Percentiles rank a stretch among this genome's conserved stretches.
phyloP scores from a whole-genome alignment of 805 yeast genomes.

The Kuraishia piskuri region DNA sequence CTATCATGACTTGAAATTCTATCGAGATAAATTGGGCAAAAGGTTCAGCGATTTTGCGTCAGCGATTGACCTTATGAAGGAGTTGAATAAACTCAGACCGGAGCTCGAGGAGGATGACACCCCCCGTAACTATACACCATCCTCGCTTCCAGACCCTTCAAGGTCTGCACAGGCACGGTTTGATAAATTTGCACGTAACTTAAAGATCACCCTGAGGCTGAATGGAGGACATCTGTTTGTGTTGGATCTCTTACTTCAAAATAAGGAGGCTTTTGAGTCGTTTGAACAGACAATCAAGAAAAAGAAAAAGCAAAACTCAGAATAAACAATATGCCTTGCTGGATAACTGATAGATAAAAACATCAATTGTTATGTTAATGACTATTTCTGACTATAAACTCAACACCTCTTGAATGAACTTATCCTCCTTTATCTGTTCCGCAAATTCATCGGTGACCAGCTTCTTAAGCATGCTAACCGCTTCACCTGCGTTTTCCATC shows the following conservation, averaged over 20 bases:
- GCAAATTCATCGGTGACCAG: slow-evolving; percentile 21
- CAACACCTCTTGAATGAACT: slow-evolving; percentile 38
- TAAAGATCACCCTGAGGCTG: slow-evolving; percentile 32
- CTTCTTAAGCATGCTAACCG: slow-evolving; percentile 27
- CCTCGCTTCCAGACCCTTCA: slow-evolving; percentile 8
- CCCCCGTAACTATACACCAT: slow-evolving; percentile 2
- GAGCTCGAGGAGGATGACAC: slow-evolving; percentile 4
- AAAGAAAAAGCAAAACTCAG: not conserved
- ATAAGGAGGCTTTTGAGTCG: slow-evolving; percentile 36
- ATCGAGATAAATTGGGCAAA: slow-evolving; percentile 22
- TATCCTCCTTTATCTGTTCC: slow-evolving; percentile 19
- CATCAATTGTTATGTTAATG: not conserved
- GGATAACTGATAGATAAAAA: not conserved
- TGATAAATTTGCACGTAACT: slow-evolving; percentile 29
- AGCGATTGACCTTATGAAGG: slow-evolving; percentile 28
- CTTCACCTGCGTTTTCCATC: slow-evolving; percentile 33
- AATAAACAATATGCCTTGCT: not conserved
- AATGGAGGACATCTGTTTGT: slow-evolving; percentile 55
- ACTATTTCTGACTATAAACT: slow-evolving; percentile 14
- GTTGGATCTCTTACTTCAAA: slow-evolving; percentile 47
- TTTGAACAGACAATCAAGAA: slow-evolving; percentile 24
- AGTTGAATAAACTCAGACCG: slow-evolving; percentile 26
- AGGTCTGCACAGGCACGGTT: slow-evolving; percentile 11
- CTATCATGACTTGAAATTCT: slow-evolving; percentile 30
- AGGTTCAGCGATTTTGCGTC: slow-evolving; percentile 28